Conservation (phyloP, 2,329 filamentous ascomycete genomes). For the Talaromyces sp. region DNA sequence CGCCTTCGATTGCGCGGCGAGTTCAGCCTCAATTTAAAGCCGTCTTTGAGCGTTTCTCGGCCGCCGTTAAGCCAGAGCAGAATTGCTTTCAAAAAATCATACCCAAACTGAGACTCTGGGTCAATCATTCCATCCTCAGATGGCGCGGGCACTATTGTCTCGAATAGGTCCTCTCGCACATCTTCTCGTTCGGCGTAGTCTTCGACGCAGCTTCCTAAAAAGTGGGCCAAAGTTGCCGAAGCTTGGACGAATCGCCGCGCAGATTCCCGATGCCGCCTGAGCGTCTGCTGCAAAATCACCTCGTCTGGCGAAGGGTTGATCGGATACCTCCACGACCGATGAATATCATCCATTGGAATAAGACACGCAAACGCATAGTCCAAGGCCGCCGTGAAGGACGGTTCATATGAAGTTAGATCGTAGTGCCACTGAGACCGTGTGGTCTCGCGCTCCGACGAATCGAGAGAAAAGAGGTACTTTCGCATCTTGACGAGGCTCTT, state of each 20-base stretch:
- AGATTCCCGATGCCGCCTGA: constrained; percentile 52
- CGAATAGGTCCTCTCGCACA: constrained; percentile 39
- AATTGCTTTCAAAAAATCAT: constrained; percentile 61
- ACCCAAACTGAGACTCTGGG: constrained; percentile 51
- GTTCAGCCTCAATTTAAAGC: constrained; percentile 47
- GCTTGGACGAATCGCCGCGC: constrained; percentile 59
- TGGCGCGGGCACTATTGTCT: constrained; percentile 44
- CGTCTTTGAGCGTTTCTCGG: constrained; percentile 48
- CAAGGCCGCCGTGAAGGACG: constrained; percentile 37
- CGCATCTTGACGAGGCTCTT: constrained; percentile 51
- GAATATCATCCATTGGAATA: constrained; percentile 53
- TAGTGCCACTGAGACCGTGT: constrained; percentile 20
- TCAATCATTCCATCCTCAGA: constrained; percentile 36
- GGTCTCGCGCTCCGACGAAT: constrained; percentile 27
- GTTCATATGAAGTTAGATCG: constrained; percentile 27
- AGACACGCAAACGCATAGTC: constrained; percentile 45
- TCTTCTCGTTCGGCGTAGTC: constrained; percentile 36
- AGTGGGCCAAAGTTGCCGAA: constrained; percentile 52
- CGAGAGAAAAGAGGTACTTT: constrained; percentile 51
- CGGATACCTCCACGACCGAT: constrained; percentile 54
- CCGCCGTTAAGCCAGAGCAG: constrained; percentile 59
- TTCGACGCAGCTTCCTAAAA: constrained; percentile 50
- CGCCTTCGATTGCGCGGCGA: constrained; percentile 38
- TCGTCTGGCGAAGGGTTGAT: constrained; percentile 50
- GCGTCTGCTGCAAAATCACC: constrained; percentile 50